phyloP scores from a whole-genome alignment of 2,329 filamentous ascomycete species.

The Trichoderma lentiforme region DNA sequence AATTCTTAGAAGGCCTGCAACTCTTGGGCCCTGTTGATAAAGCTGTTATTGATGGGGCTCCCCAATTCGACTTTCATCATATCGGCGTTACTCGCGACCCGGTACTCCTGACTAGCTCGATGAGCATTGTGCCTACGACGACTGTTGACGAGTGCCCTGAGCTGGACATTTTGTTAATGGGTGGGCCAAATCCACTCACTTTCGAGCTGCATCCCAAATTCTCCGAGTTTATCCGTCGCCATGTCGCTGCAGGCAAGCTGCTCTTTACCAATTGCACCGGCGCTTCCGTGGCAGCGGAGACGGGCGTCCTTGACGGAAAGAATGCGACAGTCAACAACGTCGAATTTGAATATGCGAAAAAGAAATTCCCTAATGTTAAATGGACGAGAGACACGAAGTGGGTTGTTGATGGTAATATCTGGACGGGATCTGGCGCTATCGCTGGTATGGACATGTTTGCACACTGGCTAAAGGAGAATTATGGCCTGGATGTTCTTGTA shows the following conservation, averaged over 20 bases:
- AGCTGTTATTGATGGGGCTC: slow-evolving; percentile 25
- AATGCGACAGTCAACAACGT: slow-evolving; percentile 43
- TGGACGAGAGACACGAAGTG: slow-evolving; percentile 44
- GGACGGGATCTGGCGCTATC: slow-evolving; percentile 44
- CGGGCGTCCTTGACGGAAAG: slow-evolving; percentile 41
- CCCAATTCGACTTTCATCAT: slow-evolving; percentile 34
- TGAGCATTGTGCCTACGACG: slow-evolving; percentile 29
- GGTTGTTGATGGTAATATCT: slow-evolving; percentile 44
- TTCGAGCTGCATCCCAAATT: slow-evolving; percentile 31
- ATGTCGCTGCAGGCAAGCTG: slow-evolving; percentile 35
- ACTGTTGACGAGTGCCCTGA: slow-evolving; percentile 36
- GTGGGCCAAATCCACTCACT: slow-evolving; percentile 28
- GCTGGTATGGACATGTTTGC: slow-evolving; percentile 46
- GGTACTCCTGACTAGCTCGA: slow-evolving; percentile 20
- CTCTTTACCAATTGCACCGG: slow-evolving; percentile 40
- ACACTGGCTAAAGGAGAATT: slow-evolving; percentile 38
- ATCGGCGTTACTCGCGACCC: slow-evolving; percentile 33
- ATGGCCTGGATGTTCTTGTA: slow-evolving; percentile 29
- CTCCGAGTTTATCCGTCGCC: slow-evolving; percentile 32
- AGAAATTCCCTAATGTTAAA: slow-evolving; percentile 38
- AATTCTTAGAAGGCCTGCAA: slow-evolving; percentile 17
- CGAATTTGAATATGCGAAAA: slow-evolving; percentile 28
- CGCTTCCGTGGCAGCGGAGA: slow-evolving; percentile 28
- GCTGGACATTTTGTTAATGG: slow-evolving; percentile 37
- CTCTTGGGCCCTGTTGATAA: slow-evolving; percentile 22